Evolutionary conservation across 305 asterid genomes (phyloP), one percentile per base, ranked within the genome.

Genomic region (Fraxinus paxiana): DNA sequence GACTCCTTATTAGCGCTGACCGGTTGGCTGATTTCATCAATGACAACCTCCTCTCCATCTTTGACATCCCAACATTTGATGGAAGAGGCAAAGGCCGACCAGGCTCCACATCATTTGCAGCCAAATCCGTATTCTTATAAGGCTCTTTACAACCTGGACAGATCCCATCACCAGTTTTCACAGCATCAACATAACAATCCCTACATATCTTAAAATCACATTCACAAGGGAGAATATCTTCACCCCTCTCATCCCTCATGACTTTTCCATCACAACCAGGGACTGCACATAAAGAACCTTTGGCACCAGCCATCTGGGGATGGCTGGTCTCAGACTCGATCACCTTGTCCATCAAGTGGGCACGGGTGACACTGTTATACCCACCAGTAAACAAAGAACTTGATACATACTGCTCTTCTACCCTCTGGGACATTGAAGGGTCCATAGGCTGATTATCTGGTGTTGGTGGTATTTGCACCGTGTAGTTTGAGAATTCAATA

Each of bases 61-160:
- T 95, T 2, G 97, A 92, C 91, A 90, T 89, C 77, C 93, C 93
- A 70, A 78, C 92, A 78, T 75, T 88, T 5, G 95, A 85, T 17
- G 94, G 95, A 82, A 94, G 80, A 41, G 92, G 86, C 83, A 93
- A 84, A 18, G 93, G 90, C 82, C 88, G 88, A 41, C 82, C 84
- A 4, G 88, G 88, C 51, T 89, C 97, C 51, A 59, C 90, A 0
- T 88, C 80, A 56, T 71, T 87, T 10, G 84, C 85, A 22, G 88
- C 75, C 84, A 95, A 77, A 46, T 92, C 97, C 0, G 90, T 87
- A 61, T 89, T 91, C 90, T 95, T 93, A 77, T 90, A 95, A 3
- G 96, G 91, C 87, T 95, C 98, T 80, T 93, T 93, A 87, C 98
- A 95, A 34, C 98, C 98, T 0, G 98, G 98, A 75, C 98, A 95